These are phyloP conservation scores for Phytophthora idaei DNA, from an alignment of 352 stramenopile genomes.

Conservation along the genomic window DNA sequence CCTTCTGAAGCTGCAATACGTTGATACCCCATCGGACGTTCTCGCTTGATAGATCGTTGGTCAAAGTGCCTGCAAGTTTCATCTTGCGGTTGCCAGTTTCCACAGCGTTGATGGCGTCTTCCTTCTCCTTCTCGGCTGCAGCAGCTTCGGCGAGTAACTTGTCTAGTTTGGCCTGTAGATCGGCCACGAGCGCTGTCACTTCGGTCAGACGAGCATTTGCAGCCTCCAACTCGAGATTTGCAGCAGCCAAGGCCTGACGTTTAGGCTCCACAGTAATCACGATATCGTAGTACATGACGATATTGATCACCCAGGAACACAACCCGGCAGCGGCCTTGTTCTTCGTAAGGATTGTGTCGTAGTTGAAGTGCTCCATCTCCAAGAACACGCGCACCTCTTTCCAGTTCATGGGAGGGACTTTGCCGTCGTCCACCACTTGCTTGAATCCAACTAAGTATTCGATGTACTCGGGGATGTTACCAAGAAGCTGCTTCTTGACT, in stretches of 20 bases:
- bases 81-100: conserved; percentile 94
- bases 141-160: conserved; percentile 91
- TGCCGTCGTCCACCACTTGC: conserved; percentile 93
- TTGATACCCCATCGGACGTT: conserved; percentile 96
- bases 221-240: conserved; percentile 90
- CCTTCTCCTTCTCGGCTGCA: conserved; percentile 92
- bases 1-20: conserved; percentile 90
- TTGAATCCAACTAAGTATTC: conserved; percentile 95
- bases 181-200: conserved; percentile 91
- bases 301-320: conserved; percentile 96
- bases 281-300: conserved; percentile 97
- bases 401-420: conserved; percentile 92
- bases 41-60: conserved; percentile 94
- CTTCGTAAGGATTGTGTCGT: conserved; percentile 94
- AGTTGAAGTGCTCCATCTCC: conserved; percentile 95
- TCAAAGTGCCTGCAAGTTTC: conserved; percentile 94
- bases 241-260: conserved; percentile 89
- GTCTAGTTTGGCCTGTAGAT: conserved; percentile 93
- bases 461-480: conserved; percentile 96
- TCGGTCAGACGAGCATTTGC: conserved; percentile 90
- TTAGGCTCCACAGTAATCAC: conserved; percentile 95
- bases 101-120: conserved; percentile 93
- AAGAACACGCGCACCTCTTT: conserved; percentile 95
- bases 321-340: conserved; percentile 94
- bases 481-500: conserved; percentile 94